Evolutionary conservation across 2,329 filamentous ascomycete species (phyloP), one percentile per base, ranked within the genome.

Genomic region (Hymenotorrendiella dingleyae): DNA sequence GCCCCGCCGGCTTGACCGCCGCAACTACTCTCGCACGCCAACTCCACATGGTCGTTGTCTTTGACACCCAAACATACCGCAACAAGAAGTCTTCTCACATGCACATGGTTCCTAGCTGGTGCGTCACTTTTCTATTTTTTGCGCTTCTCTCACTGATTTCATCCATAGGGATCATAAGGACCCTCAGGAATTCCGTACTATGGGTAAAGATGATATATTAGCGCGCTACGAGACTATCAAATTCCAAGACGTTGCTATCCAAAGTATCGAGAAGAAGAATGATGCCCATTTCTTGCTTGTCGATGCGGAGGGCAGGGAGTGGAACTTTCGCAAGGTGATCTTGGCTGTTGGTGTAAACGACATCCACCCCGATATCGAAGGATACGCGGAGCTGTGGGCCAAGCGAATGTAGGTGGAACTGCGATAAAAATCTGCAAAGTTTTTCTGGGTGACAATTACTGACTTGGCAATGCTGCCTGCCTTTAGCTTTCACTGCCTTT

Each of bases 1-100:
- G 69, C 2, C 69, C 68, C 4, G 67, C 67, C 1, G 69, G 69
- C 10, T 60, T 73, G 2, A 54, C 65, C 1, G 61, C 62, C 0
- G 68, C 67, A 0, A 49, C 63, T 1, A 54, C 56, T 1, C 61
- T 69, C 4, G 64, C 63, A 12, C 64, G 67, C 22, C 59, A 61
- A 21, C 56, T 59, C 3, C 59, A 63, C 39, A 65, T 61, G 5
- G 63, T 62, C n/a, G 44, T 71, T 11, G 55, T 74, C 14, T 69
- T 72, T 46, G 68, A 72, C 54, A 62, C 61, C 0, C 52, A 52
- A 1, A 45, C 50, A 3, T 73, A 69, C 52, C 64, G 71, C 40
- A 73, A 74, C 47, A 56, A 52, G 20, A 48, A 52, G 4, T 58
- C 63, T 2, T 42, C 46, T 3, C 64, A 71, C 50, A 71, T 73